Evolutionary conservation across 495 filamentous ascomycete genomes (phyloP).

Genomic region (Entonaema liquescens): DNA sequence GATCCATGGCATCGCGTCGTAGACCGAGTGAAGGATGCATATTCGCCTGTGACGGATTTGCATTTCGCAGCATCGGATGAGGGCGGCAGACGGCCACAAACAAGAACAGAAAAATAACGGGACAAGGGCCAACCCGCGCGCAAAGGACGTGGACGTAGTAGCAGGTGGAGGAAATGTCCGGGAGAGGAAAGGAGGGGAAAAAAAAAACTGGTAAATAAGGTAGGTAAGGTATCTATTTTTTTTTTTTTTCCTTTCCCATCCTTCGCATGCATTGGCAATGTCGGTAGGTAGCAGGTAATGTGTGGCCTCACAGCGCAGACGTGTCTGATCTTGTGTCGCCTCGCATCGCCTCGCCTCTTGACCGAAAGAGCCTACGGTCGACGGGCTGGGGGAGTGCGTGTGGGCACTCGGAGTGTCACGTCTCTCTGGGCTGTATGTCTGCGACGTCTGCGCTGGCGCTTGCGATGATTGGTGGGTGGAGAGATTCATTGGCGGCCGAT

Average conservation of each 20-base stretch:
- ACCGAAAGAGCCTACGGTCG: constrained; percentile 44
- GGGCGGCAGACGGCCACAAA: constrained; percentile 41
- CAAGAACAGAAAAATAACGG: constrained; percentile 13
- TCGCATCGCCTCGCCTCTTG: constrained; percentile 44
- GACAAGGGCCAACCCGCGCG: constrained; percentile 23
- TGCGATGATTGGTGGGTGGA: constrained; percentile 43
- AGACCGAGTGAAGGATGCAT: constrained; percentile 45
- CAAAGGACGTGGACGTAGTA: constrained; percentile 34
- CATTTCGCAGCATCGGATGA: constrained; percentile 45
- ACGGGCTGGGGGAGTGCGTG: constrained; percentile 40
- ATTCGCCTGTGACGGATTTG: constrained; percentile 45
- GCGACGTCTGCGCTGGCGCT: constrained; percentile 46
- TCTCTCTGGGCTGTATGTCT: constrained; percentile 44
- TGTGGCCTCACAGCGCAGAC: constrained; percentile 42
- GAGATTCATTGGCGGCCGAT: constrained; percentile 38
- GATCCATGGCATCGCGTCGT: constrained; percentile 43
- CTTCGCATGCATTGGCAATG: constrained; percentile 31
- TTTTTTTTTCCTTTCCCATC: constrained; percentile 23
- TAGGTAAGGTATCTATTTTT: constrained; percentile 21
- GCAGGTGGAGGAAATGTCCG: constrained; percentile 7
- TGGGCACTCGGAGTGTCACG: constrained; percentile 42
- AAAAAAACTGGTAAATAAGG: constrained; percentile 17
- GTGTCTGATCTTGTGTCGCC: constrained; percentile 44
- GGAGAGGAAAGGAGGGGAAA: background rate
- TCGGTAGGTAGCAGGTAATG: constrained; percentile 40